Conservation (phyloP, 31 red algal genomes). For the Endocladia muricata region DNA sequence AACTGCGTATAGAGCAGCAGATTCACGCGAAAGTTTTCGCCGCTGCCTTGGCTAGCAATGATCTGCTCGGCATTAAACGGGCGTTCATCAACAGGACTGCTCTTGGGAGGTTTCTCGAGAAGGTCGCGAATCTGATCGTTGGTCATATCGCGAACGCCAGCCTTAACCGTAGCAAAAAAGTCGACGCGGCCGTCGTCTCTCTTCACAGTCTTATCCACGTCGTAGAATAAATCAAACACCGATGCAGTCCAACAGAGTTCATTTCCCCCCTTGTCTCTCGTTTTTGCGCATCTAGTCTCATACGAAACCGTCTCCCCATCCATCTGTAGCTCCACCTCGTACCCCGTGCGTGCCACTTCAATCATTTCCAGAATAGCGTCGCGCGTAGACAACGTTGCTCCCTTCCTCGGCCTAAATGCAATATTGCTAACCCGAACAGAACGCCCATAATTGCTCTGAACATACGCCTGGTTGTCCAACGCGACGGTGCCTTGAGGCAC, state of each 20-base stretch:
- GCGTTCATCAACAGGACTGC: background rate
- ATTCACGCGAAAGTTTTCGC: slow-evolving; percentile 1
- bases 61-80: slow-evolving; percentile 35
- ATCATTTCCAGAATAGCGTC: slow-evolving; percentile 39
- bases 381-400: slow-evolving; percentile 23
- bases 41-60: slow-evolving; percentile 8
- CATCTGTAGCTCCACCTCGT: background rate
- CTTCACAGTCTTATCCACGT: background rate
- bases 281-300: slow-evolving; percentile 33
- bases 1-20: slow-evolving; percentile 34
- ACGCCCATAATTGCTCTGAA: slow-evolving; percentile 35
- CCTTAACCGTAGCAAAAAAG: slow-evolving; percentile 61
- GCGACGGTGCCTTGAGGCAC: slow-evolving; percentile 64
- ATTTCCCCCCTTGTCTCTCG: slow-evolving; percentile 18
- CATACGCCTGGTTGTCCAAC: slow-evolving; percentile 37
- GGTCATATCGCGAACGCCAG: background rate
- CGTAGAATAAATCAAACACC: slow-evolving; percentile 53
- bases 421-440: slow-evolving; percentile 24
- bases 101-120: slow-evolving; percentile 23
- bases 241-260: slow-evolving; percentile 17
- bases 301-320: slow-evolving; percentile 22
- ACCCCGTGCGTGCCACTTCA: slow-evolving; percentile 20
- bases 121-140: slow-evolving; percentile 33
- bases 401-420: slow-evolving; percentile 13
- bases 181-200: slow-evolving; percentile 12